Conservation (phyloP, 1,284 basidiomycete species). For the Trichosporon sp. region DNA sequence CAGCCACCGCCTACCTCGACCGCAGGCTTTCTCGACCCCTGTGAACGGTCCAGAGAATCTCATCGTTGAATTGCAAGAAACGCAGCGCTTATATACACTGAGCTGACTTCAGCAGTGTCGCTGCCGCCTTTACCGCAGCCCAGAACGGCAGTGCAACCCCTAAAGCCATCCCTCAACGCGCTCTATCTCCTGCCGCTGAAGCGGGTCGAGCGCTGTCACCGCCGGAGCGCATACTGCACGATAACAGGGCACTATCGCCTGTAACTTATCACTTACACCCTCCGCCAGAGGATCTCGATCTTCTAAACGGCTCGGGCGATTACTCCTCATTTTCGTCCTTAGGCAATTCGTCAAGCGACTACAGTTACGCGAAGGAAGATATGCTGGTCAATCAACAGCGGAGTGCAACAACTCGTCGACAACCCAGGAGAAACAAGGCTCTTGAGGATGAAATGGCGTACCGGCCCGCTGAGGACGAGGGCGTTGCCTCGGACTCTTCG, state of each 20-base stretch:
- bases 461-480: conserved; percentile 23
- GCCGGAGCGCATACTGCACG: background rate
- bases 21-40: too few species aligned
- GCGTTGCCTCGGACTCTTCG: conserved; percentile 19
- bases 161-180: background rate
- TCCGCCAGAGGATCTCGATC: conserved; percentile 21
- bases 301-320: conserved; percentile 17
- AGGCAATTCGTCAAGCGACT: conserved; percentile 13
- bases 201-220: background rate
- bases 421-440: conserved; percentile 19
- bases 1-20: background rate
- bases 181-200: background rate
- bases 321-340: conserved; percentile 30
- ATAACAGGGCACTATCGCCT: conserved; percentile 19
- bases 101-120: conserved; percentile 1
- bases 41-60: too few species aligned
- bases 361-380: conserved; percentile 39
- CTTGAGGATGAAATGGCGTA: conserved; percentile 25
- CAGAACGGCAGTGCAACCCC: background rate
- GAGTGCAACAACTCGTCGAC: background rate
- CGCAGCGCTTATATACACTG: background rate
- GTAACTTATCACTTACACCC: conserved; percentile 35
- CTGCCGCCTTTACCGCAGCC: conserved; percentile 2
- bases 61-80: too few species aligned
- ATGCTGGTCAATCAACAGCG: conserved; percentile 6